Evolutionary conservation across 1,284 basidiomycete species (phyloP), one percentile per base, ranked within the genome.

Genomic region (Cryptococcus sp.): DNA sequence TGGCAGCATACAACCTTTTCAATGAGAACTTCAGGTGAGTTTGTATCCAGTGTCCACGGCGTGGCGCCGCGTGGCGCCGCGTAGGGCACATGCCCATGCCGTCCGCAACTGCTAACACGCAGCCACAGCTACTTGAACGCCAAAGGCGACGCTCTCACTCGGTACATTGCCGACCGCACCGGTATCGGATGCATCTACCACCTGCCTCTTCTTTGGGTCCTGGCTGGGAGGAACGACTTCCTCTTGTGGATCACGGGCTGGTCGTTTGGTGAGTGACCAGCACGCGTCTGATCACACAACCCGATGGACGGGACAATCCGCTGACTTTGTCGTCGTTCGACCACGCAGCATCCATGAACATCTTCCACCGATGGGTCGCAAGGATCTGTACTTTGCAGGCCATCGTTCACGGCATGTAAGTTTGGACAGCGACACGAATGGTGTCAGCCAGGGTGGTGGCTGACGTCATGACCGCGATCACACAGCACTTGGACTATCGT

Each of bases 1-100:
- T 77, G 77, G 47, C 77, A 68, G 59, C 80, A 73, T 66, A 84
- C 71, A 47, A 89, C 76, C 46, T 85, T 83, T 71, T 84, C 77
- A 35, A 61, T 1, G 57, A 65, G 8, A 66, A 67, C 53, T 45
- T 65, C 12, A 60, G 53, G 61, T 65, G 49, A 45, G 59, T 56
- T 24, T 11, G 21, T n/a, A 33, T 33, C 28, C 28, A 9, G n/a
- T n/a, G n/a, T n/a, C n/a, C n/a, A n/a, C n/a, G n/a, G n/a, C n/a
- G n/a, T n/a, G n/a, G n/a, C n/a, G n/a, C n/a, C n/a, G n/a, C n/a
- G n/a, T n/a, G n/a, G n/a, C n/a, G n/a, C n/a, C n/a, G n/a, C n/a
- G n/a, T n/a, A n/a, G n/a, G n/a, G n/a, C n/a, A n/a, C 45, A 28
- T 9, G 5, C 7, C 18, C 42, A 21, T 9, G 23, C n/a, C n/a